Base-by-base conservation (phyloP, 257 asterid genomes). In the Primulina eburnea region DNA sequence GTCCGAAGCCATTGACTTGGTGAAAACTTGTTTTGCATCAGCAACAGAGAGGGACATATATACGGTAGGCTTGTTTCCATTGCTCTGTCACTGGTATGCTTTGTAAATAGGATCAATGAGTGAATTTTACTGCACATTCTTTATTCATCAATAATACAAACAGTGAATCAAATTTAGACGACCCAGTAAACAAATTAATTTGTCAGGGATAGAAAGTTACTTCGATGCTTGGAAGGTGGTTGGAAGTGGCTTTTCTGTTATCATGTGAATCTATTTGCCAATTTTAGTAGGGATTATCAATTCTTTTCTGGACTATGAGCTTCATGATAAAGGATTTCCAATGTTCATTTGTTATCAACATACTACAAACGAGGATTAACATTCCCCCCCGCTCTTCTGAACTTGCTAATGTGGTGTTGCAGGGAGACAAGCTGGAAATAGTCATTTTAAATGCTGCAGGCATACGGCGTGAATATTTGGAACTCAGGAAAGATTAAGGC, bases 341-440 rank as follows among this genome's bases (percentile, higher is more conserved):
- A 55, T 21, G 37, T 26, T 37, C 62, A 73, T 43, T 20, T 43
- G 52, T 61, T 35, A 61, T n/a, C 8, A 17, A 43, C 14, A 43
- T 1, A 43, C 18, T 0, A 43, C 50, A 20, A 24, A 37, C 10
- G 40, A 62, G 29, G 20, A 59, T n/a, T 1, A 33, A 30, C 47
- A n/a, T 26, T 37, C 61, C 0, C 5, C 34, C 77, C 57, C 71
- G 21, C 71, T 61, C 75, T 63, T 33, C 64, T 64, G 58, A 64
- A 55, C 71, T 60, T 74, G 62, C 24, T 62, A 37, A 66, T 33
- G 60, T 8, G 70, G 58, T 67, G 55, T 38, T 71, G 69, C 83
- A 88, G 93, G 97, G 97, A 53, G 97, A 90, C 86, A 88, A 76
- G 82, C 82, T 90, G 80, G 96, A 90, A 80, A 85, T 90, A 4